These are phyloP conservation scores for Dioscorea alata DNA, from an alignment of 106 monocot genomes.

Conservation along the genomic window DNA sequence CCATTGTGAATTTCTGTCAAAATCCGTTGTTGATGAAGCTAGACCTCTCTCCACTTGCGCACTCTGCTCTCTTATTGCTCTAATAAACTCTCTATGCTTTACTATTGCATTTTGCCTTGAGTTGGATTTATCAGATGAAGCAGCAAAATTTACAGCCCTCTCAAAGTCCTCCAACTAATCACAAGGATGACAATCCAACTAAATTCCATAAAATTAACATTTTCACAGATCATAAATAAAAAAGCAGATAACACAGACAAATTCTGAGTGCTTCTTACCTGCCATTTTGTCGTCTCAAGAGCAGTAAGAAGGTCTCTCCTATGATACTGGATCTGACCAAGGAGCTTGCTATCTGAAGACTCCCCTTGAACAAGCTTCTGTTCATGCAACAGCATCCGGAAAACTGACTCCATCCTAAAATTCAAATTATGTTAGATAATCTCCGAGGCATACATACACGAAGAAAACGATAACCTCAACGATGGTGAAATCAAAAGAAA, in stretches of 20 bases:
- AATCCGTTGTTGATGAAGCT: constrained; percentile 19
- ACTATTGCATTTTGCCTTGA: constrained; percentile 49
- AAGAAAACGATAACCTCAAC: no score
- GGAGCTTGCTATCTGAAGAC: constrained; percentile 22
- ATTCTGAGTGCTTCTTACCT: constrained; percentile 25
- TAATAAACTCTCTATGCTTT: constrained; percentile 53
- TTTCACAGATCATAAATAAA: not conserved
- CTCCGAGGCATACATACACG: no score
- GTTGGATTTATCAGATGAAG: constrained; percentile 44
- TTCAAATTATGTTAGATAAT: not conserved
- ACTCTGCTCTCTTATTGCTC: constrained; percentile 59
- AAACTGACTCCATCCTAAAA: constrained; percentile 61
- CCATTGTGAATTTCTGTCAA: constrained; percentile 7
- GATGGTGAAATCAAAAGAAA: no score
- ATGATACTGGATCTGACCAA: constrained; percentile 37
- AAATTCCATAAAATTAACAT: not conserved
- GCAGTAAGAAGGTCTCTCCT: constrained; percentile 56
- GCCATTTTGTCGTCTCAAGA: constrained; percentile 75
- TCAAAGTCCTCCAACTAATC: constrained; percentile 70
- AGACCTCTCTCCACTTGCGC: constrained; percentile 31
- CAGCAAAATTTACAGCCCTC: constrained; percentile 50
- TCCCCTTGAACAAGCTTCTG: constrained; percentile 23
- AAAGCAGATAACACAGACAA: not conserved
- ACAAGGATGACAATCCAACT: not conserved
- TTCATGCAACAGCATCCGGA: constrained; percentile 55